Conservation (phyloP, 495 filamentous ascomycete genomes). For the Friedmanniomyces endolithicus region DNA sequence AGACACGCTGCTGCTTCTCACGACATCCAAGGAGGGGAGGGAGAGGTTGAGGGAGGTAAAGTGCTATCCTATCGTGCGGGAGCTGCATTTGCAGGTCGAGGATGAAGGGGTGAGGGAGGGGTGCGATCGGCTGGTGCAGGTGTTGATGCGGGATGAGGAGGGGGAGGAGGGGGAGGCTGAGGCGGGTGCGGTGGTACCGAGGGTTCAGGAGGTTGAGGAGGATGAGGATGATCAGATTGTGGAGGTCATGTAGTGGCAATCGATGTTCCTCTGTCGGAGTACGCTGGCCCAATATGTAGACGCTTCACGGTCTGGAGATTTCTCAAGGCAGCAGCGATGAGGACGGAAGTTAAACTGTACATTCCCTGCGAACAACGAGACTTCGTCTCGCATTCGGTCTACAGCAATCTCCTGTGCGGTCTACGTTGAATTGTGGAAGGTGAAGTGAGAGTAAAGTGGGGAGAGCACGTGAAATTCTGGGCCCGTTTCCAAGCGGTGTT, state of each 20-base stretch:
- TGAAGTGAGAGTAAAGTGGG: too few relatives aligned
- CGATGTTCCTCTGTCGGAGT: background rate
- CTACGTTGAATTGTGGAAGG: too few relatives aligned
- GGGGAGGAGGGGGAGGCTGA: slow-evolving; percentile 25
- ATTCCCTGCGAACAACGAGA: too few relatives aligned
- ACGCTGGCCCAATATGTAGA: too few relatives aligned
- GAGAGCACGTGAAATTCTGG: too few relatives aligned
- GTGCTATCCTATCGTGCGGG: slow-evolving; percentile 79
- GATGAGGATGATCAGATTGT: slow-evolving; percentile 38
- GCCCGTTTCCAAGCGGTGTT: too few relatives aligned
- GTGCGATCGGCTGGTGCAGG: slow-evolving; percentile 81
- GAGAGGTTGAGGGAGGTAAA: slow-evolving; percentile 60
- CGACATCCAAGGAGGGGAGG: slow-evolving; percentile 62
- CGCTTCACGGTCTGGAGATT: too few relatives aligned
- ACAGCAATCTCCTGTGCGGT: too few relatives aligned
- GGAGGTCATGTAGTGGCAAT: slow-evolving; percentile 24
- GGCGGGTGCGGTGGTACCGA: slow-evolving; percentile 9
- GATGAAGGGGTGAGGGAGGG: slow-evolving; percentile 73
- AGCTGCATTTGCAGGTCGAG: slow-evolving; percentile 66
- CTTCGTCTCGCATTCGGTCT: too few relatives aligned
- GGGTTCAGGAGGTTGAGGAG: slow-evolving; percentile 25
- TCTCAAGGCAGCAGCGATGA: too few relatives aligned
- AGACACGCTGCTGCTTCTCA: slow-evolving; percentile 73
- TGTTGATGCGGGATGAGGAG: slow-evolving; percentile 76
- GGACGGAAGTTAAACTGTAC: too few relatives aligned